Evolutionary conservation across 2,329 filamentous ascomycete genomes (phyloP).

Genomic region (Cephalotrichum gorgonifer): DNA sequence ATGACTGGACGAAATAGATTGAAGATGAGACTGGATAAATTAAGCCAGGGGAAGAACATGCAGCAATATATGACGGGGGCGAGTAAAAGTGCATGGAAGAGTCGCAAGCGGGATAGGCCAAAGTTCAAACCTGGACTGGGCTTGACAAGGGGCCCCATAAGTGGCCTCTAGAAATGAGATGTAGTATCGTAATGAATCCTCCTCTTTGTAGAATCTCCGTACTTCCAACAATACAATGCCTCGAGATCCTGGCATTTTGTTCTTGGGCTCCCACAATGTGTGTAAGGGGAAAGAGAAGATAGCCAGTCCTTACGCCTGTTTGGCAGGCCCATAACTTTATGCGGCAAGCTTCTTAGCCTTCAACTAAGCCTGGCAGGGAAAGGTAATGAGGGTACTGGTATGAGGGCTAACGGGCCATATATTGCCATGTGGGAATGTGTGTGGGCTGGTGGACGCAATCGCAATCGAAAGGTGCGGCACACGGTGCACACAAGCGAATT

Average conservation of each 20-base stretch:
- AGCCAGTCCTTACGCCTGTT: background rate
- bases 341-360: background rate
- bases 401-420: background rate
- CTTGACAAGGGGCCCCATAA: no score
- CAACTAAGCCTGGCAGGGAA: background rate
- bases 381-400: no score
- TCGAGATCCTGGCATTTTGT: background rate
- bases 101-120: background rate
- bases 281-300: background rate
- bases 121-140: background rate
- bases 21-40: background rate
- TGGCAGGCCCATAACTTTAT: background rate
- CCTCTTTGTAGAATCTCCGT: background rate
- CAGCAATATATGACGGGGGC: background rate
- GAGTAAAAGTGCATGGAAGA: background rate
- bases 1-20: slow-evolving; percentile 2
- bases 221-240: background rate
- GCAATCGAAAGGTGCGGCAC: background rate
- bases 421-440: background rate
- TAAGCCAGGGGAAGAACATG: background rate
- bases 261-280: no score
- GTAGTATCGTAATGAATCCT: background rate
- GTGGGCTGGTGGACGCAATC: background rate
- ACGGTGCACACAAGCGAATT: background rate
- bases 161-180: background rate